Base-by-base conservation (phyloP, 345 rosid genomes). In the Citrus glauca region DNA sequence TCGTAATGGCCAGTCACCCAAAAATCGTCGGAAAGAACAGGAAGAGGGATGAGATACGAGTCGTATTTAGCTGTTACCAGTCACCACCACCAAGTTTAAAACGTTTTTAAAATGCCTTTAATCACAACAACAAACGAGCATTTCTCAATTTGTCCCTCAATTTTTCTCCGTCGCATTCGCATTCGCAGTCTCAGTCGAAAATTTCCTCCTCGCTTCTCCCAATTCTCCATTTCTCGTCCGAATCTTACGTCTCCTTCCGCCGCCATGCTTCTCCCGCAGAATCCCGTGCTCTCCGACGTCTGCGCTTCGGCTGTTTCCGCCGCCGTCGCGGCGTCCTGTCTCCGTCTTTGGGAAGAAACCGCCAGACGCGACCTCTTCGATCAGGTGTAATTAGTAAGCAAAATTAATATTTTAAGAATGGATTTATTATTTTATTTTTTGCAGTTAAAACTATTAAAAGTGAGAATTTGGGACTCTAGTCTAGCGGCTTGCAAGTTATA, bases 281-380 rank as follows among this genome's bases (percentile, higher is more conserved):
- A 87, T 35, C 88, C 93, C 22, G 69, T 90, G 1, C 65, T 87
- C n/a, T 88, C 92, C 53, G 96, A 94, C 69, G 42, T 85, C 24
- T 81, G 73, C 75, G 95, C 98, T 5, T 11, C 83, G n/a, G 86
- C 81, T 11, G 32, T 91, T 69, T 11, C 85, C 59, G 65, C 81
- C 28, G 10, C 53, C 25, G 63, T 94, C 42, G 92, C 95, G 20
- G 81, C 88, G 71, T 83, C 87, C 0, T 25, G 84, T 33, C 91
- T 87, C n/a, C 87, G 85, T 22, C 48, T 88, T 60, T 91, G 91
- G 90, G 85, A 86, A 80, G 93, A 88, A 79, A 91, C 91, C 61
- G 92, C 92, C 22, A 90, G 89, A 66, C 93, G 91, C 22, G 71
- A 83, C 63, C 17, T 94, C 82, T 81, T 89, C 67, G 93, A 92